Base-by-base conservation (phyloP, 1,284 basidiomycete genomes). In the Moesziomyces antarcticus region DNA sequence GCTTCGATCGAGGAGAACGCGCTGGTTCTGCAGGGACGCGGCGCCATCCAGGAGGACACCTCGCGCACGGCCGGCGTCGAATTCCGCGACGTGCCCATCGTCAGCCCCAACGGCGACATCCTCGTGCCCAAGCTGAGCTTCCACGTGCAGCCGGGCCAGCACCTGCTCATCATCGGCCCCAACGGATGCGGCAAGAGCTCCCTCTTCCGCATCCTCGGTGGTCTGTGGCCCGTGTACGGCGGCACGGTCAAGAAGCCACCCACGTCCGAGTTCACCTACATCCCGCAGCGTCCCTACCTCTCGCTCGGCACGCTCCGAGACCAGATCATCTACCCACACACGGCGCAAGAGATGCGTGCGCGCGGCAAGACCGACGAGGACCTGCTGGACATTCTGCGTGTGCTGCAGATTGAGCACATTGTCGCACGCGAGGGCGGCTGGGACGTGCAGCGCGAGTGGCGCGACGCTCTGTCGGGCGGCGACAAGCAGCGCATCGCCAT, bases 391-490 rank as follows among this genome's bases (percentile, higher is more conserved):
- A 91, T 97, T 58, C 87, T 99, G 30, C 85, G 89, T 3, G 87
- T 91, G 14, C 91, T 98, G 16, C 91, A 94, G 75, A 93, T 99
- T 90, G 91, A 91, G 37, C 86, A 88, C 80, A 90, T 98, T 64
- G 92, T 98, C 13, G 92, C 93, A 78, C 89, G 95, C n/a, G 96
- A 98, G 85, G 96, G 96, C 13, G 96, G 96, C 16, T 97, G 94
- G 94, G 92, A 93, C 79, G 87, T 88, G 1, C 88, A 89, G 33
- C 88, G 91, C 56, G 96, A 98, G 80, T 99, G 96, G 96, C 88
- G 93, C 66, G 94, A 97, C 84, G 90, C 93, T 1, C 86, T 99
- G 35, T 93, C 92, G 75, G 95, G 92, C 3, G 92, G 87, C 8
- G 88, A 88, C 79, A 88, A 88, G 81, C 88, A 88, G 82, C 79